Evolutionary conservation across 2,329 filamentous ascomycete species (phyloP).

Genomic region (Stachybotrys chartarum): DNA sequence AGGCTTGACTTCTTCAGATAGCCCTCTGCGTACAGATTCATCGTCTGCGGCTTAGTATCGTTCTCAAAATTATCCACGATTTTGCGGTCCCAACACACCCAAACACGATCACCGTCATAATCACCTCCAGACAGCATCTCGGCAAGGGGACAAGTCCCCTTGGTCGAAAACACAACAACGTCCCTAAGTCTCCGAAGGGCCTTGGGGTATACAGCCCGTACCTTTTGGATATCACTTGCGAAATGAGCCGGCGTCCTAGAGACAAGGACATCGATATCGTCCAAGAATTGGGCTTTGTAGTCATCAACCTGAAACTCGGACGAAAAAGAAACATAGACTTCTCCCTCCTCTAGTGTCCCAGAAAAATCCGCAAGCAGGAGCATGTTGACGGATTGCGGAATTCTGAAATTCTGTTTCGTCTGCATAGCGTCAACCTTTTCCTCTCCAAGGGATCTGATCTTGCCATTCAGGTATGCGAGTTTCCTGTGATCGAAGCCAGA

Average conservation of each 20-base stretch:
- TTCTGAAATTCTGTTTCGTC: conserved; percentile 50
- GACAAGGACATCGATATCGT: conserved; percentile 56
- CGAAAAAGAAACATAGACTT: conserved; percentile 64
- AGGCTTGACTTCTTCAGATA: conserved; percentile 42
- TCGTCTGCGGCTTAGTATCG: conserved; percentile 25
- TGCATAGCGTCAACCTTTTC: conserved; percentile 46
- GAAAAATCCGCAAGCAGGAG: conserved; percentile 65
- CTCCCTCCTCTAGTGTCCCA: conserved; percentile 51
- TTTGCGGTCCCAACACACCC: conserved; percentile 65
- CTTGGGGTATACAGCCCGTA: conserved; percentile 48
- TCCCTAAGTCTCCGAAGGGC: conserved; percentile 65
- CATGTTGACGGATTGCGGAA: conserved; percentile 54
- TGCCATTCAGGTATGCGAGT: conserved; percentile 39
- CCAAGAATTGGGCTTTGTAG: conserved; percentile 45
- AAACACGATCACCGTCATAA: conserved; percentile 74
- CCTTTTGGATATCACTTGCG: conserved; percentile 65
- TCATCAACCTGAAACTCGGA: conserved; percentile 51
- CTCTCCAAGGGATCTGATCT: conserved; percentile 39
- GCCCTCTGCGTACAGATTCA: conserved; percentile 35
- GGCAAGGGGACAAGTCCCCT: conserved; percentile 56
- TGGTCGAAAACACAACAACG: conserved; percentile 68
- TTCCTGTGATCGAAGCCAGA: conserved; percentile 50
- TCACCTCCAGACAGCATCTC: conserved; percentile 71
- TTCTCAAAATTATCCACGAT: conserved; percentile 64
- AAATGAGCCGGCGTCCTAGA: conserved; percentile 64